Evolutionary conservation across 2,329 filamentous ascomycete genomes (phyloP), one percentile per base, ranked within the genome.

Genomic region (Exophiala bonariae): DNA sequence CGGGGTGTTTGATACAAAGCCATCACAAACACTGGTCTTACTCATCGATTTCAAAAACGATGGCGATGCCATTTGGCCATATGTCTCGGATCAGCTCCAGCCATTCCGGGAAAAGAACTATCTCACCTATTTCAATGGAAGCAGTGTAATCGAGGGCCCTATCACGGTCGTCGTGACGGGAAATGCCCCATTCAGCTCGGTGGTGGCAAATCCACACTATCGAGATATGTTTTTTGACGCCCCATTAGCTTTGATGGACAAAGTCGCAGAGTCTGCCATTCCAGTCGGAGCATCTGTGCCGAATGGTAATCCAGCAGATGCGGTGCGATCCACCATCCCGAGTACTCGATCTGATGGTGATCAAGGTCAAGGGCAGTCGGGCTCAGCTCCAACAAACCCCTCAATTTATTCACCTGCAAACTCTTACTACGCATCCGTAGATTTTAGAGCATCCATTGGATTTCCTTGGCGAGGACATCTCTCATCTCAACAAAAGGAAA

Each of bases 171-270:
- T 80, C 10, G 76, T 72, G 32, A 78, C 77, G 0, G 77, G 77
- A 3, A 74, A 79, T 50, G 71, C 76, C 0, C 76, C 76, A 0
- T 78, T 71, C 56, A 67, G 75, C 34, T 61, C 72, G 28, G 59
- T 79, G 26, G 65, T 64, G 1, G 66, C 70, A 17, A 76, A 76
- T 57, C 52, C 65, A 5, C 72, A 70, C 1, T 73, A 77, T 58
- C 70, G 75, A 19, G 76, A 80, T 54, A 73, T 80, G 48, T 80
- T 80, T 66, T 79, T 77, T 61, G 77, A 80, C 54, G 76, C 77
- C 0, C 77, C 76, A 1, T 66, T 79, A 6, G 67, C 68, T 42
- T 58, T 68, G 35, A 52, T 72, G 30, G 56, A 62, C n/a, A 46
- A 52, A 19, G 22, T 52, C 10, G 23, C 11, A 6, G 23, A 26